Conservation (phyloP, 2,329 filamentous ascomycete species). For the Alternaria triticina region DNA sequence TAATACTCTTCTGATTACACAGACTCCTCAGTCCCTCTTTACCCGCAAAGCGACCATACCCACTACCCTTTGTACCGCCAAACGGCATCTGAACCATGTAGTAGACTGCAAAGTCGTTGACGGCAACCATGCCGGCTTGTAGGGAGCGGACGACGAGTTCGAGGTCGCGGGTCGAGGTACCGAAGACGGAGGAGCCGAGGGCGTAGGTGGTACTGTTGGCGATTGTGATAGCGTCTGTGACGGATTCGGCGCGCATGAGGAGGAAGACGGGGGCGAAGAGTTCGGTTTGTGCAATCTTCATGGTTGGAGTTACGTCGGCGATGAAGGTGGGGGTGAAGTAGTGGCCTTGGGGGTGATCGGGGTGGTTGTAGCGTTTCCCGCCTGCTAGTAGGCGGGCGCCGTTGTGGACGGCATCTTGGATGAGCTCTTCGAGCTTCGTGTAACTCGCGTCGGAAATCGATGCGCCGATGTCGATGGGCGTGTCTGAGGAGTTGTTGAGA, state of each 20-base stretch:
- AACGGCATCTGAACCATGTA: conserved; percentile 96
- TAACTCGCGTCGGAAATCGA: conserved; percentile 85
- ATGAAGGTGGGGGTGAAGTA: conserved; percentile 94
- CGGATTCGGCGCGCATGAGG: conserved; percentile 74
- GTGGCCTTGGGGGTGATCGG: conserved; percentile 76
- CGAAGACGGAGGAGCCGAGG: conserved; percentile 89
- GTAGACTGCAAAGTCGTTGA: conserved; percentile 94
- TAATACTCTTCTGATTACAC: conserved; percentile 88
- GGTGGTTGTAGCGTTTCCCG: conserved; percentile 74
- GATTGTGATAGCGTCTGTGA: conserved; percentile 72
- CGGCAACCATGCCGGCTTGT: conserved; percentile 85
- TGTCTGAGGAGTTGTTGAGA: conserved; percentile 54
- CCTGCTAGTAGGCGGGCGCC: conserved; percentile 85
- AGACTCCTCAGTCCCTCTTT: conserved; percentile 84
- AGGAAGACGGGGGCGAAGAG: conserved; percentile 93
- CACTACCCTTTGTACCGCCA: conserved; percentile 86
- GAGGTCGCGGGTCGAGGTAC: conserved; percentile 65
- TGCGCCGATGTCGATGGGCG: conserved; percentile 79
- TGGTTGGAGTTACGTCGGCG: conserved; percentile 82
- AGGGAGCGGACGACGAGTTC: conserved; percentile 70
- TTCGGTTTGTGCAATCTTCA: conserved; percentile 88
- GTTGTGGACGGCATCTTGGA: conserved; percentile 75
- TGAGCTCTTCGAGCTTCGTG: conserved; percentile 74
- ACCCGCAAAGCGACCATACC: conserved; percentile 89
- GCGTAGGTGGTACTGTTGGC: conserved; percentile 87